Percentiles rank a stretch among this genome's conserved stretches.
Evolutionary conservation across 371 early-diverging fungal species (phyloP).

Genomic region (Catenaria anguillulae): DNA sequence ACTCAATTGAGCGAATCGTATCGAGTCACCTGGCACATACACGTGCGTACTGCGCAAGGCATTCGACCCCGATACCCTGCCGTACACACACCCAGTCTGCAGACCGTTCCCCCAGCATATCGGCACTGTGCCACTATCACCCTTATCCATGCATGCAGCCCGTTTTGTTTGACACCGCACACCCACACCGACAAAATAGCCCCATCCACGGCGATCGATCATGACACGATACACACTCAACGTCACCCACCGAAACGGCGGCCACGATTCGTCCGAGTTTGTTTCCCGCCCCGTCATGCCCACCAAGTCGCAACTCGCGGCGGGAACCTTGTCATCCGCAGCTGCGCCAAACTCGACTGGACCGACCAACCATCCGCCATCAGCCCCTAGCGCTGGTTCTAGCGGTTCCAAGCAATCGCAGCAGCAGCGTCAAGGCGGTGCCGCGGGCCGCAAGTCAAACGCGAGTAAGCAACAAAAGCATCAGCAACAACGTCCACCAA

Average conservation of each 20-base stretch:
- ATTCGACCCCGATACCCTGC: too few species aligned
- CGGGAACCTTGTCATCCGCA: neutral
- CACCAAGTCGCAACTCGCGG: constrained; percentile 3
- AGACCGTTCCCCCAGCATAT: too few species aligned
- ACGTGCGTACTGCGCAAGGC: too few species aligned
- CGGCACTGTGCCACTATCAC: too few species aligned
- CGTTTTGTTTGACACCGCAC: too few species aligned
- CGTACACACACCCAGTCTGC: too few species aligned
- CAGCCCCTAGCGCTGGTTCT: too few species aligned
- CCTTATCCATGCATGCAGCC: too few species aligned
- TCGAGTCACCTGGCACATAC: too few species aligned
- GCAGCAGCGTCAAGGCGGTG: neutral
- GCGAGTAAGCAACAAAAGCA: constrained; percentile 8
- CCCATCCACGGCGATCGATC: too few species aligned
- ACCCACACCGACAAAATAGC: too few species aligned
- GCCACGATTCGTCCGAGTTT: constrained; percentile 23
- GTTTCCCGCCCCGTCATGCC: constrained; percentile 16
- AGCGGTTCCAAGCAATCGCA: neutral
- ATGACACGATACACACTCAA: constrained; percentile 32
- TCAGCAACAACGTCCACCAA: neutral
- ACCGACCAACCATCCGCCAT: neutral
- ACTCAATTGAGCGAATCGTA: too few species aligned
- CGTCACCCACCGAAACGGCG: constrained; percentile 20
- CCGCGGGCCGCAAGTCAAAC: neutral
- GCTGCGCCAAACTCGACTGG: neutral